phyloP scores from a whole-genome alignment of 75 land plant species.

The Pinus tabuliformis region DNA sequence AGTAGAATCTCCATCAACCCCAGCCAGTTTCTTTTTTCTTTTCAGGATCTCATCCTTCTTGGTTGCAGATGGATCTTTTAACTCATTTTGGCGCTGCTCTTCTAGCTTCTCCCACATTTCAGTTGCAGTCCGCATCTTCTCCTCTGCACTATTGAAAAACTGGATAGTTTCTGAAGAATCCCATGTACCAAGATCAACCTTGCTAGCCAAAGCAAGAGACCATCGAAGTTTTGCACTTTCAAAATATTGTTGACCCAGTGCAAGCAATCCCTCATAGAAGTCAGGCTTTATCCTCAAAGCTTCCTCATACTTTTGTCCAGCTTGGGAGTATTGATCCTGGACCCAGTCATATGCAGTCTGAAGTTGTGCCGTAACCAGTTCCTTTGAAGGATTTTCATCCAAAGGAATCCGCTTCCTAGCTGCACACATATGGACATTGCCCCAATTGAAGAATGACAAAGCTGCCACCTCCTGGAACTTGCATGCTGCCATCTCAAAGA shows the following conservation, averaged over 20 bases:
- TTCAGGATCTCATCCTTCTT: constrained; percentile 62
- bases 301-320: constrained; percentile 66
- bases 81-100: constrained; percentile 61
- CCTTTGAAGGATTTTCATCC: constrained; percentile 59
- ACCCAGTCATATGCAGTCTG: constrained; percentile 77
- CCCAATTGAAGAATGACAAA: constrained; percentile 85
- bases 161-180: constrained; percentile 60
- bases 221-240: constrained; percentile 82
- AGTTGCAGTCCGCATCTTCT: constrained; percentile 74
- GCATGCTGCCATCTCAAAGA: constrained; percentile 73
- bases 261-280: constrained; percentile 80
- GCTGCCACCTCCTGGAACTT: constrained; percentile 91
- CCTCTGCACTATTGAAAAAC: constrained; percentile 72
- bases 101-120: constrained; percentile 90
- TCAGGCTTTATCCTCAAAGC: constrained; percentile 70
- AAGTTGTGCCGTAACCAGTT: constrained; percentile 38
- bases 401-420: constrained; percentile 78
- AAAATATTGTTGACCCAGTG: constrained; percentile 80
- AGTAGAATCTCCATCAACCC: constrained; percentile 10
- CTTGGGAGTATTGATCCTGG: constrained; percentile 53
- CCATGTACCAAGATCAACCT: constrained; percentile 63
- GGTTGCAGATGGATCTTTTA: constrained; percentile 44
- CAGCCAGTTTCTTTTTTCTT: constrained; percentile 43
- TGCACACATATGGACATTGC: constrained; percentile 90
- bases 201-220: constrained; percentile 68